A percentile compares a stretch with the other conserved stretches of the same genome.
phyloP scores from a whole-genome alignment of 176 grass and related monocot genomes.

The Zoysia pacifica region DNA sequence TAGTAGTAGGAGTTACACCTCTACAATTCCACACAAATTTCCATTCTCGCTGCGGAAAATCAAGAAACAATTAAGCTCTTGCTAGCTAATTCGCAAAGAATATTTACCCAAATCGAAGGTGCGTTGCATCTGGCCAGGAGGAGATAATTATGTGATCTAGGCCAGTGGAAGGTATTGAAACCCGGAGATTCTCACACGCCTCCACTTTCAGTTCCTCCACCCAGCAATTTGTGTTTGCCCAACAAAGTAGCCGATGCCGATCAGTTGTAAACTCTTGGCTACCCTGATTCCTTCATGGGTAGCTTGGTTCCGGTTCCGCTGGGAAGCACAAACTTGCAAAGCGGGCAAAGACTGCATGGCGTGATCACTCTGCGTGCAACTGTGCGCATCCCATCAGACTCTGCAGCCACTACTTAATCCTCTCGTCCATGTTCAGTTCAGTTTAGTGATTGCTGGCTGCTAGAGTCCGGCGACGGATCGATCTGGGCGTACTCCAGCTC shows the following conservation, averaged over 20 bases:
- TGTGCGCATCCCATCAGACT: neutral
- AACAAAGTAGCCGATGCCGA: neutral
- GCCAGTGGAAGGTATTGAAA: conserved; percentile 27
- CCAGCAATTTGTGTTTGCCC: neutral
- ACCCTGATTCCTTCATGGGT: neutral
- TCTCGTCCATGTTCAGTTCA: neutral
- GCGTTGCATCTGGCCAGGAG: conserved; percentile 35
- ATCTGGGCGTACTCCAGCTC: too few relatives aligned
- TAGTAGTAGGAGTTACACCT: conserved; percentile 9
- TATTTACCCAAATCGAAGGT: conserved; percentile 20
- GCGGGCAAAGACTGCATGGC: neutral
- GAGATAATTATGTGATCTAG: neutral
- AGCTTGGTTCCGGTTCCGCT: neutral
- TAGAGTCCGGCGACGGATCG: neutral
- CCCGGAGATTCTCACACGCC: conserved; percentile 27
- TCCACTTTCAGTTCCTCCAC: conserved; percentile 16
- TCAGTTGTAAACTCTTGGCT: neutral
- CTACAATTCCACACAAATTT: neutral
- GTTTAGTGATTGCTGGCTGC: too few relatives aligned
- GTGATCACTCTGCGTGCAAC: neutral
- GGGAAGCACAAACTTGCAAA: conserved; percentile 43
- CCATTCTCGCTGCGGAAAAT: neutral
- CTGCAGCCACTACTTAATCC: neutral
- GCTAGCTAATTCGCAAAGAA: conserved; percentile 5
- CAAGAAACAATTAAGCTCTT: conserved; percentile 8